Evolutionary conservation across 2,329 filamentous ascomycete species (phyloP).

Genomic region (Venturia carpophila): DNA sequence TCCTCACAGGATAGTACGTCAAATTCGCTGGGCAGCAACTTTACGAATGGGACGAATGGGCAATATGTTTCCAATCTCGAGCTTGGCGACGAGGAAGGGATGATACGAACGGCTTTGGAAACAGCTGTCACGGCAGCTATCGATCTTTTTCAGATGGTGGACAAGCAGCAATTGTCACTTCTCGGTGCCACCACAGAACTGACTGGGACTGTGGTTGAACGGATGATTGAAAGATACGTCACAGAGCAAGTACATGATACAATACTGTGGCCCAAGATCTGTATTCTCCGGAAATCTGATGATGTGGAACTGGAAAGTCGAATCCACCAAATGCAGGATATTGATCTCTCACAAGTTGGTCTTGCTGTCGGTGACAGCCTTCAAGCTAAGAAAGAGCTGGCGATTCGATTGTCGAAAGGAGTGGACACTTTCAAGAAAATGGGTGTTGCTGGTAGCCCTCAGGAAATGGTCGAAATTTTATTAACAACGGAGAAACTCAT

Average conservation of each 20-base stretch:
- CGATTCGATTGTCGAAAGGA: slow-evolving; percentile 65
- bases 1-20: slow-evolving; percentile 30
- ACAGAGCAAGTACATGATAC: slow-evolving; percentile 83
- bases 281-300: slow-evolving; percentile 67
- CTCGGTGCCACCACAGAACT: slow-evolving; percentile 88
- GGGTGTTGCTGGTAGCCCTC: slow-evolving; percentile 65
- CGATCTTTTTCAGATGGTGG: slow-evolving; percentile 89
- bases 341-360: slow-evolving; percentile 91
- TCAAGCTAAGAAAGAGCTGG: slow-evolving; percentile 72
- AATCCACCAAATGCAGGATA: slow-evolving; percentile 84
- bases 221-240: slow-evolving; percentile 89
- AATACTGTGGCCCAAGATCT: slow-evolving; percentile 75
- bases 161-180: slow-evolving; percentile 88
- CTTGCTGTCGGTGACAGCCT: slow-evolving; percentile 74
- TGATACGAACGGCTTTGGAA: slow-evolving; percentile 82
- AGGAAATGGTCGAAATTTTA: slow-evolving; percentile 80
- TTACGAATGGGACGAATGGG: slow-evolving; percentile 23
- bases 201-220: slow-evolving; percentile 84
- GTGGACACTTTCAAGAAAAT: slow-evolving; percentile 89
- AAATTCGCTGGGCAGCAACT: slow-evolving; percentile 32
- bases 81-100: slow-evolving; percentile 82
- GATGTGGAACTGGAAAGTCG: slow-evolving; percentile 83
- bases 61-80: slow-evolving; percentile 39
- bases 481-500: slow-evolving; percentile 51
- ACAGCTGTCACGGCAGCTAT: slow-evolving; percentile 89